A percentile compares a stretch with the other conserved stretches of the same genome.
Conservation (phyloP, 805 yeast genomes). For the Candida oleophila region DNA sequence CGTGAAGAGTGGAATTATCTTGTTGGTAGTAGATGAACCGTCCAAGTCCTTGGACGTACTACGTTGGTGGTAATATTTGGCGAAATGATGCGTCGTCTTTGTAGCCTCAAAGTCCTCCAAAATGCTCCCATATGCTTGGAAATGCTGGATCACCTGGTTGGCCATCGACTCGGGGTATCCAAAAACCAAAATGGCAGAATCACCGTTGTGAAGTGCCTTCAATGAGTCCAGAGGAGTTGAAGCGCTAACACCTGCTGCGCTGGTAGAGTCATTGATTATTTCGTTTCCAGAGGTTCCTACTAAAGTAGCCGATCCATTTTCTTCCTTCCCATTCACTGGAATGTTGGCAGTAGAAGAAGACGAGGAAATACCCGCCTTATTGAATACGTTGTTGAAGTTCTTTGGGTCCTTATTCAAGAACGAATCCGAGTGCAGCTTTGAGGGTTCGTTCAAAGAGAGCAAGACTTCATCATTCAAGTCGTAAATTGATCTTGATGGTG, state of each 20-base stretch:
- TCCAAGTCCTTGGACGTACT: conserved; percentile 2
- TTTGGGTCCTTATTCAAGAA: conserved; percentile 48
- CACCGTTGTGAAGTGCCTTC: conserved; percentile 34
- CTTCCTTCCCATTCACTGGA: conserved; percentile 6
- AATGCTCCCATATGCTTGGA: conserved; percentile 75
- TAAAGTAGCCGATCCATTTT: conserved; percentile 2
- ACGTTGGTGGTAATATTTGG: conserved; percentile 6
- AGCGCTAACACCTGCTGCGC: conserved; percentile 1
- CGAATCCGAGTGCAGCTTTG: conserved; percentile 33
- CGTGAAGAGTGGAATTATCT: conserved; percentile 63
- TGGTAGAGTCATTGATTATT: not conserved
- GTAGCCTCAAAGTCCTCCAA: conserved; percentile 65
- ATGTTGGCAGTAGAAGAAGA: conserved; percentile 7
- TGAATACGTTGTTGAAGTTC: conserved; percentile 46
- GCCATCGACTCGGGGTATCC: conserved; percentile 85
- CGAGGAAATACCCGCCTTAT: conserved; percentile 22
- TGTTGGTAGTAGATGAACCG: conserved; percentile 7
- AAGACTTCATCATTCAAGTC: conserved; percentile 48
- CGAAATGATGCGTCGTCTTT: conserved; percentile 11
- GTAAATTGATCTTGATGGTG: conserved; percentile 50
- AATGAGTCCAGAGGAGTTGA: conserved; percentile 7
- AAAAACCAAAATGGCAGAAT: conserved; percentile 75
- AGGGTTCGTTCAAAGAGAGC: conserved; percentile 34
- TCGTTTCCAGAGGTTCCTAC: not conserved
- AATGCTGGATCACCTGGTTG: conserved; percentile 64